Evolutionary conservation across 352 stramenopile genomes (phyloP).

Genomic region (Globisporangium uncinulatum): DNA sequence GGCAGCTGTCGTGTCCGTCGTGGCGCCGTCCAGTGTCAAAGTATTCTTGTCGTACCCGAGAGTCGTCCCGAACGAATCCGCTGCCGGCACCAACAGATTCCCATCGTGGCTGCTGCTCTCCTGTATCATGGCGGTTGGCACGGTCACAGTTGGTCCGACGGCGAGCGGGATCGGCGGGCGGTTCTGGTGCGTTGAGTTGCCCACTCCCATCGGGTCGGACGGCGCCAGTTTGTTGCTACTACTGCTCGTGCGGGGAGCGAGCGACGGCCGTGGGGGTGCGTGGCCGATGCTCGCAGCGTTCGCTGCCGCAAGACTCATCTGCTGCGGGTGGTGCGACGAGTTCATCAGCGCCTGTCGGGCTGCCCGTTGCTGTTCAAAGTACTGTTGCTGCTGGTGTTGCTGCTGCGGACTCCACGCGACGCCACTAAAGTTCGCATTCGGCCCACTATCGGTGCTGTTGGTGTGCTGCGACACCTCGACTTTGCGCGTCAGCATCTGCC

Average conservation of each 20-base stretch:
- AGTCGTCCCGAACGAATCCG: conserved; percentile 1
- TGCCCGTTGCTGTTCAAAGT: conserved; percentile 14
- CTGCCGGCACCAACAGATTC: too few relatives aligned
- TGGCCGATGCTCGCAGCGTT: conserved; percentile 7
- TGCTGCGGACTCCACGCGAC: conserved; percentile 14
- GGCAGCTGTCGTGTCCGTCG: conserved; percentile 6
- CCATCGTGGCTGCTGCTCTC: background rate
- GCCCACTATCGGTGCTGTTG: conserved; percentile 13
- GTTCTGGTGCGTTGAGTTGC: conserved; percentile 4
- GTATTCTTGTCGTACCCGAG: conserved; percentile 13
- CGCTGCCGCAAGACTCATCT: conserved; percentile 6
- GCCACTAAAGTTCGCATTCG: conserved; percentile 12
- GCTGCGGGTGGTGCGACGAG: conserved; percentile 13
- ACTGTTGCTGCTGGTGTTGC: conserved; percentile 14
- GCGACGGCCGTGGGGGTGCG: conserved; percentile 10
- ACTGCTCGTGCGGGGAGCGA: conserved; percentile 8
- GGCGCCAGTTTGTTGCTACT: conserved; percentile 3
- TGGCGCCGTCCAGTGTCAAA: background rate
- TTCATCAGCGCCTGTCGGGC: conserved; percentile 7
- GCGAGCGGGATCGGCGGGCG: conserved; percentile 1
- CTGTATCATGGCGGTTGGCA: conserved; percentile 7
- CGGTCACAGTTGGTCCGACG: conserved; percentile 4
- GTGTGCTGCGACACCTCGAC: conserved; percentile 74
- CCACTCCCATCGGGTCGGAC: background rate
- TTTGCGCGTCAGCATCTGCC: conserved; percentile 84